Conservation (phyloP, 371 early-diverging fungal genomes). For the Funneliformis caledonium region DNA sequence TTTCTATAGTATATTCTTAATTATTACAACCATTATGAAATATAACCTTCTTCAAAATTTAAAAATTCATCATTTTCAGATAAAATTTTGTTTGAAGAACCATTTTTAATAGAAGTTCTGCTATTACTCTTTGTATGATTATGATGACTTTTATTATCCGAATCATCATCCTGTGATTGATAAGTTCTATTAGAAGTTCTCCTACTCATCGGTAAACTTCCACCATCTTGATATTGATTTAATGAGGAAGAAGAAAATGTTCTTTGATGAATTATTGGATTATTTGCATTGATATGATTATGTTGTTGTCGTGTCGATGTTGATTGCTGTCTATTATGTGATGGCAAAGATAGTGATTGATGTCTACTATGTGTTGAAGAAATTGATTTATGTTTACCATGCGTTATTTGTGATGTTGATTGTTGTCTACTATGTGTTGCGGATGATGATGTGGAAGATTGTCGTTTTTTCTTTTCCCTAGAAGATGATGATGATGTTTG, state of each 20-base stretch:
- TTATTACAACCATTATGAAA: slow-evolving; percentile 3
- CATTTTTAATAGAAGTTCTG: not conserved
- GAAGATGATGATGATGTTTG: not conserved
- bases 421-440: slow-evolving; percentile 4
- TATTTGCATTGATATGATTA: not conserved
- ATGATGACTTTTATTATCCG: no score
- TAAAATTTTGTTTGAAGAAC: not conserved
- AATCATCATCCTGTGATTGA: slow-evolving; percentile 14
- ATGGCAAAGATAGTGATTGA: not conserved
- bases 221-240: not conserved
- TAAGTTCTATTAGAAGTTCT: slow-evolving; percentile 10
- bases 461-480: slow-evolving; percentile 1
- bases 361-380: not conserved
- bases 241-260: not conserved
- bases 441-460: not conserved
- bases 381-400: not conserved
- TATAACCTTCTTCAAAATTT: slow-evolving; percentile 27
- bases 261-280: slow-evolving; percentile 10
- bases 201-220: not conserved
- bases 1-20: no score
- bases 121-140: not conserved
- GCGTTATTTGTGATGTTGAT: not conserved
- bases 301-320: not conserved
- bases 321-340: slow-evolving; percentile 7
- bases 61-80: not conserved